These are phyloP conservation scores for Ceratobasidium sp. DNA, from an alignment of 1,284 basidiomycete species.

Conservation along the genomic window DNA sequence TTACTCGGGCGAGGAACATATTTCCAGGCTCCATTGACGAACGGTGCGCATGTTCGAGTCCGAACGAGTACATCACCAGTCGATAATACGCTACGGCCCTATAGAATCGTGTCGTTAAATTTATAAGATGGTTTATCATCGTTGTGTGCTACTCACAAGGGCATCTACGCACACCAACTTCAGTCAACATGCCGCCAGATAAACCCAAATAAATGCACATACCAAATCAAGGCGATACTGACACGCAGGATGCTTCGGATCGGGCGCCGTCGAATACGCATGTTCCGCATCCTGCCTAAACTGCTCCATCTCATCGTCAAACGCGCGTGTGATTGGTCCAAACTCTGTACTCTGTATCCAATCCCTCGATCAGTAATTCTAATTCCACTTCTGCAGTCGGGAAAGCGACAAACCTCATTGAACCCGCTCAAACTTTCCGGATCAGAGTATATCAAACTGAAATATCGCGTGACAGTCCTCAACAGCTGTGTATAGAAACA, in stretches of 20 bases:
- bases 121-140: slow-evolving; percentile 1
- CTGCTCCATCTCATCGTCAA: slow-evolving; percentile 70
- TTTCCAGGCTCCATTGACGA: slow-evolving; percentile 74
- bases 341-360: not conserved
- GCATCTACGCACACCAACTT: slow-evolving; percentile 75
- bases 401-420: slow-evolving; percentile 70
- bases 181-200: slow-evolving; percentile 24
- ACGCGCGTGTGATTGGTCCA: slow-evolving; percentile 60
- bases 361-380: too few species aligned
- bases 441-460: slow-evolving; percentile 83
- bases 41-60: slow-evolving; percentile 84
- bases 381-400: not conserved
- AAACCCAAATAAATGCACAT: slow-evolving; percentile 40
- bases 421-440: slow-evolving; percentile 75
- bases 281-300: slow-evolving; percentile 76
- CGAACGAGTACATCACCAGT: slow-evolving; percentile 87
- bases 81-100: slow-evolving; percentile 82
- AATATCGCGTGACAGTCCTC: slow-evolving; percentile 78
- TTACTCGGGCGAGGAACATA: slow-evolving; percentile 77
- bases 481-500: slow-evolving; percentile 79
- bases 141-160: slow-evolving; percentile 70
- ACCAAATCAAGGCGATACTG: slow-evolving; percentile 60
- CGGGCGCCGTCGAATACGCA: slow-evolving; percentile 71
- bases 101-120: slow-evolving; percentile 49
- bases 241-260: slow-evolving; percentile 55